Percentiles rank a stretch among this genome's conserved stretches.
Evolutionary conservation across 306 rosid genomes (phyloP).

Genomic region (Medicago lupulina): DNA sequence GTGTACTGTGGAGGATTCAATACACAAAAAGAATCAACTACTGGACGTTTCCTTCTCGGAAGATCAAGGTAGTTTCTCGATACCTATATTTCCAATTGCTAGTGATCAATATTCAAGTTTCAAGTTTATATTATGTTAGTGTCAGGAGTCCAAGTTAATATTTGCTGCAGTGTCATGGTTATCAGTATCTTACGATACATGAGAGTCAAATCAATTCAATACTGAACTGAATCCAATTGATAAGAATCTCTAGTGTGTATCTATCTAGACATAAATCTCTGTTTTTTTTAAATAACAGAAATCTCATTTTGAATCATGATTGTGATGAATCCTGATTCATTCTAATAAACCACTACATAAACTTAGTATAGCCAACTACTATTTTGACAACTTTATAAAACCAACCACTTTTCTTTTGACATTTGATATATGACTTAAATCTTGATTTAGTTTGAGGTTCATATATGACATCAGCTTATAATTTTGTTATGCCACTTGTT

Average conservation of each 20-base stretch:
- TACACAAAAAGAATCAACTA: slow-evolving; percentile 95
- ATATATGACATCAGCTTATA: not conserved
- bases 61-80: slow-evolving; percentile 76
- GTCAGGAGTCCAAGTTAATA: too few species aligned
- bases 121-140: too few species aligned
- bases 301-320: not conserved
- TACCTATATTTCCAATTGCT: not conserved
- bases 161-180: not conserved
- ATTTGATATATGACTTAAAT: not conserved
- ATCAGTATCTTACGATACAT: not conserved
- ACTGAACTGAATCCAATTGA: not conserved
- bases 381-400: too few species aligned
- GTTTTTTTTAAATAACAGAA: not conserved
- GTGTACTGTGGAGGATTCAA: slow-evolving; percentile 97
- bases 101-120: too few species aligned
- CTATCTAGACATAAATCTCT: not conserved
- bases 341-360: not conserved
- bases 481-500: not conserved
- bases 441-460: not conserved
- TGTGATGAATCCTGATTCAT: not conserved
- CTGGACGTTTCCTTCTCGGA: slow-evolving; percentile 97
- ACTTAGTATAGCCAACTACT: too few species aligned
- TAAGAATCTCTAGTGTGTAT: not conserved
- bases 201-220: not conserved
- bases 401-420: not conserved